phyloP scores from a whole-genome alignment of 2,329 filamentous ascomycete species.

The Epichloe scottii region DNA sequence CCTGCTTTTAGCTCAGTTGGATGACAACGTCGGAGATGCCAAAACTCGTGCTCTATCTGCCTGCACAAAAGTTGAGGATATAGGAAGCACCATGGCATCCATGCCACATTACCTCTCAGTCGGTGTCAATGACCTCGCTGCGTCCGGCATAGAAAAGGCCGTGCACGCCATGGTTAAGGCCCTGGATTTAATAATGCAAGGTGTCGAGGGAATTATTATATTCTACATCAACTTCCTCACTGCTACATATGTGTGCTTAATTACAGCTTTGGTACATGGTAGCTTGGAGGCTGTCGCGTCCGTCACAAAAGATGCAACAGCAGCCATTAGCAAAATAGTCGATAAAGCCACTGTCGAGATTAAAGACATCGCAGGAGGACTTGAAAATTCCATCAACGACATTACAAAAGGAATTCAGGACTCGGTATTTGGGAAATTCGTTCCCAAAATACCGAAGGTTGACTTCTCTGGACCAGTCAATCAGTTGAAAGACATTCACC shows the following conservation, averaged over 20 bases:
- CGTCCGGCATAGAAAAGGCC: conserved; percentile 65
- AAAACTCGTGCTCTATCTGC: conserved; percentile 73
- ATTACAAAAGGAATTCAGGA: conserved; percentile 32
- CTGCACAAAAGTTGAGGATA: conserved; percentile 82
- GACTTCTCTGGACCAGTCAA: conserved; percentile 54
- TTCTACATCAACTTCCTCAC: conserved; percentile 90
- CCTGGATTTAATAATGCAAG: conserved; percentile 67
- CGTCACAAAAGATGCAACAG: conserved; percentile 38
- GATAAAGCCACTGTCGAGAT: conserved; percentile 46
- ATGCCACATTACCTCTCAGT: conserved; percentile 92
- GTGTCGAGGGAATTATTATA: conserved; percentile 74
- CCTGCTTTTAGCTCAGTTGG: conserved; percentile 59
- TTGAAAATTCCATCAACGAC: conserved; percentile 35
- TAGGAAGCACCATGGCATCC: conserved; percentile 91
- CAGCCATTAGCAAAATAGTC: conserved; percentile 36
- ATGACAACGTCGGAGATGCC: conserved; percentile 63
- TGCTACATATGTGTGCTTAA: conserved; percentile 79
- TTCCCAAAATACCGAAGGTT: conserved; percentile 36
- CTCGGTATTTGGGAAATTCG: conserved; percentile 36
- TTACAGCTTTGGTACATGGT: conserved; percentile 70
- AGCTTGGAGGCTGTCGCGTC: conserved; percentile 56
- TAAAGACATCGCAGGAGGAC: conserved; percentile 40
- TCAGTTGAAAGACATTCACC: conserved; percentile 55
- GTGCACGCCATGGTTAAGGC: conserved; percentile 70
- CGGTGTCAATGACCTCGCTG: conserved; percentile 79